These are phyloP conservation scores for Tirmania nivea DNA, from an alignment of 495 filamentous ascomycete species.

Conservation along the genomic window DNA sequence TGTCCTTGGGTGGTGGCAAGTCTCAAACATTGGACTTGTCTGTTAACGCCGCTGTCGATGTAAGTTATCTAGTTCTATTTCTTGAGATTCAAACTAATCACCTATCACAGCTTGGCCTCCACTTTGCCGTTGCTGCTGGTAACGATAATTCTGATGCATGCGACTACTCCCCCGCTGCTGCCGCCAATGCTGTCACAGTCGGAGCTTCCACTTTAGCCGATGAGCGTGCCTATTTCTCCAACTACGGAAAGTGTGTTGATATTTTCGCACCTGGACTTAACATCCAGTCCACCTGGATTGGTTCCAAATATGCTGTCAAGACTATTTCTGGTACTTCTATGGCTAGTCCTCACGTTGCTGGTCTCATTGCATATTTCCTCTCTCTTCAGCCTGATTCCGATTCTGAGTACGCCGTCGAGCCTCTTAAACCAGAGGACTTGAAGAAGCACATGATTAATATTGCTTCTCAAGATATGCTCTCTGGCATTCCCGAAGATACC, in stretches of 20 bases:
- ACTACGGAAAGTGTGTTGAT: constrained; percentile 97
- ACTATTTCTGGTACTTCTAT: constrained; percentile 99
- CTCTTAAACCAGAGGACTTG: constrained; percentile 81
- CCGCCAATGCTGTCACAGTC: constrained; percentile 83
- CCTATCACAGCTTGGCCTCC: constrained; percentile 39
- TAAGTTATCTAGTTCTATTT: too few species aligned
- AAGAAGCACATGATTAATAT: constrained; percentile 73
- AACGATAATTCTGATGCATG: constrained; percentile 98
- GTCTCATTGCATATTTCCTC: constrained; percentile 91
- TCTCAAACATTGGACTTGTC: constrained; percentile 70
- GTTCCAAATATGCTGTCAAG: constrained; percentile 81
- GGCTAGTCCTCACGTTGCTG: constrained; percentile 92
- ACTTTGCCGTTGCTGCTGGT: constrained; percentile 95
- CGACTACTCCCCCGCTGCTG: constrained; percentile 96
- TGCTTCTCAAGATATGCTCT: constrained; percentile 57
- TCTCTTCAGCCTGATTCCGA: constrained; percentile 78
- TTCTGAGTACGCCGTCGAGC: constrained; percentile 71
- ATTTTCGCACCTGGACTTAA: constrained; percentile 96
- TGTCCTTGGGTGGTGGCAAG: constrained; percentile 95
- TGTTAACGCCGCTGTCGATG: constrained; percentile 74
- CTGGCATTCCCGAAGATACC: constrained; percentile 68
- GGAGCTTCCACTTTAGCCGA: constrained; percentile 84
- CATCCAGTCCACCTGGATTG: constrained; percentile 96
- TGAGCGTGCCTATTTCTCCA: constrained; percentile 99
- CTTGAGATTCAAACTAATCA: too few species aligned